Conservation (phyloP, 345 rosid genomes). For the Excoecaria cochinchinensis region DNA sequence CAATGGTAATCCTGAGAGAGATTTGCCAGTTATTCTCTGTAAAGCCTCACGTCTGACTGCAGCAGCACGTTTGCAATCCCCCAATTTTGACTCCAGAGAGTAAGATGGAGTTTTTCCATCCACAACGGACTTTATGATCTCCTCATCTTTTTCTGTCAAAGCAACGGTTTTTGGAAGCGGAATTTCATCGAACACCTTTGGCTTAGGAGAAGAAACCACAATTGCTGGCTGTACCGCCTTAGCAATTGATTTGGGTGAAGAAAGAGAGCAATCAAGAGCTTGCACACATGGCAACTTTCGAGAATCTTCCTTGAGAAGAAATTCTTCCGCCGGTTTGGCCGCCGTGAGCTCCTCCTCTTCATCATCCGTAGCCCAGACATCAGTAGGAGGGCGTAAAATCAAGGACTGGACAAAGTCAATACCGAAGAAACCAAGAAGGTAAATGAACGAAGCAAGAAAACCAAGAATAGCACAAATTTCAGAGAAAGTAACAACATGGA, state of each 20-base stretch:
- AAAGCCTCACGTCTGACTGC: conserved; percentile 41
- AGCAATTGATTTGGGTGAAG: background rate
- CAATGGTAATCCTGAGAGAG: conserved; percentile 37
- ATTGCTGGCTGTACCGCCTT: background rate
- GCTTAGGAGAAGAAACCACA: background rate
- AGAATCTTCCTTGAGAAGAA: conserved; percentile 20
- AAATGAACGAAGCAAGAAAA: conserved; percentile 30
- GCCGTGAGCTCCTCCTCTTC: conserved; percentile 2
- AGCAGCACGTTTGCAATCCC: conserved; percentile 41
- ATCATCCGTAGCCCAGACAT: conserved; percentile 33
- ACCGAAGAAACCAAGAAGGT: conserved; percentile 41
- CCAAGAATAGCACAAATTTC: conserved; percentile 32
- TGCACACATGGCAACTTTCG: conserved; percentile 25
- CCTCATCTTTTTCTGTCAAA: conserved; percentile 32
- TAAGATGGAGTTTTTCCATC: conserved; percentile 37
- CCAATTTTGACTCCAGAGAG: conserved; percentile 44
- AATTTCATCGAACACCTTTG: conserved; percentile 11
- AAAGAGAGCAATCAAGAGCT: conserved; percentile 20
- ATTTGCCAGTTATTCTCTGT: conserved; percentile 34
- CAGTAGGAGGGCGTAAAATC: conserved; percentile 33
- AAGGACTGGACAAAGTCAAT: conserved; percentile 40
- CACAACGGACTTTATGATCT: conserved; percentile 35
- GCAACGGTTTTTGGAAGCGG: background rate
- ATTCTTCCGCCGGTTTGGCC: background rate
- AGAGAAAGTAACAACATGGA: conserved; percentile 32